These are phyloP conservation scores for Dipodascus albidus DNA, from an alignment of 805 yeast species.

Conservation along the genomic window DNA sequence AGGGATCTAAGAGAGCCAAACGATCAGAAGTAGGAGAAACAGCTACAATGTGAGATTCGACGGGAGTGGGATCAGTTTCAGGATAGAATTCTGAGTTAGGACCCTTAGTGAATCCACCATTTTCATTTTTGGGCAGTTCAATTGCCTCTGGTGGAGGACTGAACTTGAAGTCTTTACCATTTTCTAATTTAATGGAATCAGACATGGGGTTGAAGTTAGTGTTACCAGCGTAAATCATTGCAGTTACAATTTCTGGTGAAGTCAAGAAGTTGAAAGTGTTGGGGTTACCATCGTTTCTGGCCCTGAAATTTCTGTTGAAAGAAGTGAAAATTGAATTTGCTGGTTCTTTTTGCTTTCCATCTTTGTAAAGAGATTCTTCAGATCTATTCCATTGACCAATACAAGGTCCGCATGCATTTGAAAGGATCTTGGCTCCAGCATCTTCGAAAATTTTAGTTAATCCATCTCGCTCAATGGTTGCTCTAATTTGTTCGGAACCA, in stretches of 20 bases:
- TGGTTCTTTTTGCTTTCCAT: constrained; percentile 21
- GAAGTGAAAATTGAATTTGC: constrained; percentile 90
- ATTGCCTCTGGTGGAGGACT: constrained; percentile 66
- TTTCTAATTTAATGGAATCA: constrained; percentile 57
- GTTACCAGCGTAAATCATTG: constrained; percentile 91
- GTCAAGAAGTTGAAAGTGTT: constrained; percentile 95
- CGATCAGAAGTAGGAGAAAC: constrained; percentile 89
- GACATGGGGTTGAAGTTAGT: constrained; percentile 85
- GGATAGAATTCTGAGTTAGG: constrained; percentile 63
- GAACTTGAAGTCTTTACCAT: constrained; percentile 70
- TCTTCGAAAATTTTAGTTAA: constrained; percentile 67
- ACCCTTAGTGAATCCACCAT: constrained; percentile 62
- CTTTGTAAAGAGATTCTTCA: constrained; percentile 47
- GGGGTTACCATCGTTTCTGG: constrained; percentile 98
- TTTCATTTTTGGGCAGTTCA: constrained; percentile 52
- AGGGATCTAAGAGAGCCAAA: constrained; percentile 83
- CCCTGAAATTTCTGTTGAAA: constrained; percentile 94
- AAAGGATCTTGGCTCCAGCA: constrained; percentile 84
- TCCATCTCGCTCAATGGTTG: constrained; percentile 94
- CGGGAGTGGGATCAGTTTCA: constrained; percentile 50
- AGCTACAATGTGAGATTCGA: constrained; percentile 44
- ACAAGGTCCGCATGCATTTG: constrained; percentile 99
- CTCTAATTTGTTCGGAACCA: constrained; percentile 96
- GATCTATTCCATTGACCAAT: constrained; percentile 98
- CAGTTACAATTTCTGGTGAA: constrained; percentile 97